Base-by-base conservation (phyloP, 2,329 filamentous ascomycete genomes). In the Talaromyces funiculosus region DNA sequence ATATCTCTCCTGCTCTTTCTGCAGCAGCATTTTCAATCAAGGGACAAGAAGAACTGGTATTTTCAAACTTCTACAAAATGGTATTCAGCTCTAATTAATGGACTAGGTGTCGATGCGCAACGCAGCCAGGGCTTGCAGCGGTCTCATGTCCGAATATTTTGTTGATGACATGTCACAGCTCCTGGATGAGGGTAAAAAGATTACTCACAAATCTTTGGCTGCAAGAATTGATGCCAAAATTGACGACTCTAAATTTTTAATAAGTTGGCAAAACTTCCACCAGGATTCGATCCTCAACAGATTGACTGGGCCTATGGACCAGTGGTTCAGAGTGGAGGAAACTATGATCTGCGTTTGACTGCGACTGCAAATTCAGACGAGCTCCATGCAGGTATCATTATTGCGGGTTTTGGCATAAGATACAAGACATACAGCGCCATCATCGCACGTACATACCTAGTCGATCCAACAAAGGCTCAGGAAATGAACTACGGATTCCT, bases 151-250 rank as follows among this genome's bases (percentile, higher is more conserved):
- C 55, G 91, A 93, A 62, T 99, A 94, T 76, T 97, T 97, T 74
- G 87, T 99, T 66, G 94, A 99, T 72, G 92, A 97, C 74, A 97
- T 99, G 92, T 96, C 93, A 55, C 89, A 90, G 67, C 89, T 97
- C 57, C 85, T 99, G 62, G 94, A 99, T 71, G 89, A 92, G 67
- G 95, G 97, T 75, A 97, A 96, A 81, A 96, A 96, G 73, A 91
- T 97, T 72, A 94, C 92, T 64, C 94, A 99, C 77, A 90, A 88
- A 65, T 83, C 84, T 2, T 83, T 99, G 7, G 87, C 90, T n/a
- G 86, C 90, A 69, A 94, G 92, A 75, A 89, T 99, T 33, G 87
- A 93, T 67, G 85, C 86, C 69, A 97, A 97, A 78, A 87, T 99
- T 60, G 93, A 97, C 68, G 92, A 99, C 68, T 81, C 85, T 56